phyloP scores from a whole-genome alignment of 2,329 filamentous ascomycete genomes.

The Kalaharituber pfeilii region DNA sequence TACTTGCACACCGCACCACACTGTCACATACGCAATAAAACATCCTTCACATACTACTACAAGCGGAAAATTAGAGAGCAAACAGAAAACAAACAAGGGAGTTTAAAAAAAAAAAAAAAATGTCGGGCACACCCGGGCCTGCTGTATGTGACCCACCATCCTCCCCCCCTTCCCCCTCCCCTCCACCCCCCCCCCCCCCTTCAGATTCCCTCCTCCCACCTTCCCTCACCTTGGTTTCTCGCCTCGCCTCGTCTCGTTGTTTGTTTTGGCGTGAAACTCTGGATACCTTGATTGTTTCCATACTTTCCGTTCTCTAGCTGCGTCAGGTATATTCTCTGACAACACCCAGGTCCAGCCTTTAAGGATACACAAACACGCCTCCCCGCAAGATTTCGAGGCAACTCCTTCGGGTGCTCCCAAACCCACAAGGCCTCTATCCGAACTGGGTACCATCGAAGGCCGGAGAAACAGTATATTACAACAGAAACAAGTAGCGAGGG shows the following conservation, averaged over 20 bases:
- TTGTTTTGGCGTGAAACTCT: not conserved
- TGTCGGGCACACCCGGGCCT: not conserved
- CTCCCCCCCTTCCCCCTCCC: not conserved
- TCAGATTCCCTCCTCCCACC: not conserved
- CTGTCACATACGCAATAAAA: too few species aligned
- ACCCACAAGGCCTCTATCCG: conserved; percentile 58
- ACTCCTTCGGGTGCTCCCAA: not conserved
- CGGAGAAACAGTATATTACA: conserved; percentile 83
- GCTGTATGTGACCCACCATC: not conserved
- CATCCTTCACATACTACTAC: not conserved
- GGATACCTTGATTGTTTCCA: not conserved
- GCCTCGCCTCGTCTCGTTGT: not conserved
- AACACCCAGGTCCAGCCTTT: conserved; percentile 45
- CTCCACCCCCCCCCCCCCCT: not conserved
- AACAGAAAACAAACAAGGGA: conserved; percentile 70
- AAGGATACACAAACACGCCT: conserved; percentile 56
- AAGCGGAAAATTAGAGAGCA: conserved; percentile 51
- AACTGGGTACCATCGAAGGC: conserved; percentile 71
- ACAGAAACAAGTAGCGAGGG: conserved; percentile 38
- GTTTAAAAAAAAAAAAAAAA: conserved; percentile 56
- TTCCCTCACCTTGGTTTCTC: not conserved
- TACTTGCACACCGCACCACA: not conserved
- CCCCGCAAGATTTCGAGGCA: conserved; percentile 18
- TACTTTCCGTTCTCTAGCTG: not conserved
- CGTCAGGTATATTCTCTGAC: conserved; percentile 8